phyloP scores from a whole-genome alignment of 2,329 filamentous ascomycete species.

The Dactylella cylindrospora region DNA sequence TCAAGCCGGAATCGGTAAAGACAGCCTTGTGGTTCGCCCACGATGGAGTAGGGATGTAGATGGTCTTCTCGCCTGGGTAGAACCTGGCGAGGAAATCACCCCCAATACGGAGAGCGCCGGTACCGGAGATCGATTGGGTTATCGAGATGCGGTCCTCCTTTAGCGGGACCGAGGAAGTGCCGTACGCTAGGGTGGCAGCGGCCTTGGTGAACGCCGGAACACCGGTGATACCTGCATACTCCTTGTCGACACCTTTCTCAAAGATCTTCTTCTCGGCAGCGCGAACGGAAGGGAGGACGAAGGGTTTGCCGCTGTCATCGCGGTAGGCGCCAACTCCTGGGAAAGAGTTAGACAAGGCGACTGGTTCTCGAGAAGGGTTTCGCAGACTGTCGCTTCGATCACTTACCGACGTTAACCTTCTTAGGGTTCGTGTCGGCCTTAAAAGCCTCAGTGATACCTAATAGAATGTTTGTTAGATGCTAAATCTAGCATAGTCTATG shows the following conservation, averaged over 20 bases:
- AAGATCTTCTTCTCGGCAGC: conserved; percentile 85
- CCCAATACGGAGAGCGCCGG: conserved; percentile 89
- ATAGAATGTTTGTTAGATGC: conserved; percentile 11
- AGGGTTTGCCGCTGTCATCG: conserved; percentile 93
- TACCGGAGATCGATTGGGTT: conserved; percentile 75
- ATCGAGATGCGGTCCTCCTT: conserved; percentile 63
- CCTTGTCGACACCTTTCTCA: conserved; percentile 91
- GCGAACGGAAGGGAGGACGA: conserved; percentile 77
- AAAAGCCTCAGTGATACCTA: conserved; percentile 61
- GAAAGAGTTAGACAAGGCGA: conserved; percentile 15
- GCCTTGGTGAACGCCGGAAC: conserved; percentile 81
- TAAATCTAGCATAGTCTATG: background rate
- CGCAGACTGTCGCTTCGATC: no score
- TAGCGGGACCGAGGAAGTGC: conserved; percentile 79
- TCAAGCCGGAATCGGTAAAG: conserved; percentile 83
- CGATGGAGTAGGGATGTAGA: conserved; percentile 92
- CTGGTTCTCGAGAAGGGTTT: no score
- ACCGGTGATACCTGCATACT: conserved; percentile 96
- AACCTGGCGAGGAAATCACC: conserved; percentile 92
- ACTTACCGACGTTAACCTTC: conserved; percentile 86
- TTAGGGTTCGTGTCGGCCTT: conserved; percentile 71
- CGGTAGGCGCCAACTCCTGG: conserved; percentile 85
- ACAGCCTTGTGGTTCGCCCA: conserved; percentile 99
- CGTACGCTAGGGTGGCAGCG: conserved; percentile 77
- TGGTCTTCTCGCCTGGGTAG: conserved; percentile 71